A percentile compares a stretch with the other conserved stretches of the same genome.
phyloP scores from a whole-genome alignment of 176 grass and related monocot species.

The Oryza meyeriana region DNA sequence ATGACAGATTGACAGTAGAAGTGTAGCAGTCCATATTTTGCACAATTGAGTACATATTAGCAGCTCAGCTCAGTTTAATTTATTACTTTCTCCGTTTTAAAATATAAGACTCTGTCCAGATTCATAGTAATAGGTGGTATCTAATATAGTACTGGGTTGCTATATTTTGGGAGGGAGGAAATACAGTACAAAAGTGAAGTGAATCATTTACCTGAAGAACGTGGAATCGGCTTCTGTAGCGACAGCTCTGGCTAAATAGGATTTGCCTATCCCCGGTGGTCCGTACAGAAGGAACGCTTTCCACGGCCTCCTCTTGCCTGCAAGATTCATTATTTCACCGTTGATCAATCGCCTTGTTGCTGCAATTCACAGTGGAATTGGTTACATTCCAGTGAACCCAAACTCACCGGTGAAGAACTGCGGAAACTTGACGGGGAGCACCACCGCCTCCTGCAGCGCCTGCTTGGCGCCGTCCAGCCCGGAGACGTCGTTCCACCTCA shows the following conservation, averaged over 20 bases:
- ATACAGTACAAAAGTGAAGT: neutral
- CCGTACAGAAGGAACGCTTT: slow-evolving; percentile 69
- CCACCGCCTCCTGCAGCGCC: slow-evolving; percentile 72
- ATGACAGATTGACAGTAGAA: neutral
- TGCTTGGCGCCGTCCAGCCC: slow-evolving; percentile 72
- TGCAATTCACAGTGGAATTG: neutral
- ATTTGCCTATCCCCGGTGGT: slow-evolving; percentile 70
- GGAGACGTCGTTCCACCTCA: slow-evolving; percentile 66
- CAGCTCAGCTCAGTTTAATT: too few relatives aligned
- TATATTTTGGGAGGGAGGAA: too few relatives aligned
- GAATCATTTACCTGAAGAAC: slow-evolving; percentile 58
- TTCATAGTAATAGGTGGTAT: too few relatives aligned
- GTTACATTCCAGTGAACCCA: neutral
- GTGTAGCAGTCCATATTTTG: neutral
- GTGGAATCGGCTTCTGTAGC: slow-evolving; percentile 75
- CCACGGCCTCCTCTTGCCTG: slow-evolving; percentile 73
- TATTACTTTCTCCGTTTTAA: too few relatives aligned
- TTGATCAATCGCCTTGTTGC: neutral
- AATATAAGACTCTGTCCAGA: too few relatives aligned
- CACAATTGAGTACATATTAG: too few relatives aligned
- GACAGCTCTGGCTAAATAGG: slow-evolving; percentile 68
- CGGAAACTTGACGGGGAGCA: slow-evolving; percentile 68
- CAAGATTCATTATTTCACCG: neutral
- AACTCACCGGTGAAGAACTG: slow-evolving; percentile 67
- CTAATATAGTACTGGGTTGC: too few relatives aligned